These are phyloP conservation scores for Lonicera japonica DNA, from an alignment of 129 eudicot species.

Conservation along the genomic window DNA sequence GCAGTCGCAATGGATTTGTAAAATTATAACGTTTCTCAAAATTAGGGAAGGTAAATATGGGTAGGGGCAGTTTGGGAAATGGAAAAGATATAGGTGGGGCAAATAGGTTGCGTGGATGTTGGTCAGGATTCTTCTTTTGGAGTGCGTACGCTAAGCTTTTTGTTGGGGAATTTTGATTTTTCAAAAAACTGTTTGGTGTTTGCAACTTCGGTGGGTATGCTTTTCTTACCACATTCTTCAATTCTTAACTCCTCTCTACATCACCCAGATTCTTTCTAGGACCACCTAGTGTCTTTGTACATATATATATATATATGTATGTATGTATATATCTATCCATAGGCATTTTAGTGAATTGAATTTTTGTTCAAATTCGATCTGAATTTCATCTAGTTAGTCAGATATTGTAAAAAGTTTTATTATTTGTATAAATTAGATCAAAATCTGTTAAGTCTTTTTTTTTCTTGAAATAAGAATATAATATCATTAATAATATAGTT, in stretches of 20 bases:
- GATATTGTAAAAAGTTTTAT: no score
- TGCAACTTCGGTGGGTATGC: constrained; percentile 24
- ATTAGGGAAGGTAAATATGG: background rate
- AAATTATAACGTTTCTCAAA: no score
- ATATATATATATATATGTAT: no score
- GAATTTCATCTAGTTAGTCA: no score
- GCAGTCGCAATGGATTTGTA: background rate
- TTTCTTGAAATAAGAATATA: no score
- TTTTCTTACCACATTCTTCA: constrained; percentile 23
- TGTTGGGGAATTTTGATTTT: constrained; percentile 2
- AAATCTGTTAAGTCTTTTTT: no score
- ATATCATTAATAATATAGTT: no score
- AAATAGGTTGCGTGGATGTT: constrained; percentile 45
- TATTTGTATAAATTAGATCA: no score
- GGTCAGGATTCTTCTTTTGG: constrained; percentile 55
- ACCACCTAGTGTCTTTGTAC: background rate
- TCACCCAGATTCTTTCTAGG: constrained; percentile 5
- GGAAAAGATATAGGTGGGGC: constrained; percentile 18
- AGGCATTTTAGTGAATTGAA: no score
- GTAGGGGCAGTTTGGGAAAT: constrained; percentile 25
- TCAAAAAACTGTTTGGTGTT: constrained; percentile 2
- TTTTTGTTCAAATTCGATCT: no score
- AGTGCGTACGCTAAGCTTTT: constrained; percentile 46
- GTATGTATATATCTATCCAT: background rate
- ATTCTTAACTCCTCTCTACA: background rate